phyloP scores from a whole-genome alignment of 2,329 filamentous ascomycete species.

The Arthrinium puccinioides region DNA sequence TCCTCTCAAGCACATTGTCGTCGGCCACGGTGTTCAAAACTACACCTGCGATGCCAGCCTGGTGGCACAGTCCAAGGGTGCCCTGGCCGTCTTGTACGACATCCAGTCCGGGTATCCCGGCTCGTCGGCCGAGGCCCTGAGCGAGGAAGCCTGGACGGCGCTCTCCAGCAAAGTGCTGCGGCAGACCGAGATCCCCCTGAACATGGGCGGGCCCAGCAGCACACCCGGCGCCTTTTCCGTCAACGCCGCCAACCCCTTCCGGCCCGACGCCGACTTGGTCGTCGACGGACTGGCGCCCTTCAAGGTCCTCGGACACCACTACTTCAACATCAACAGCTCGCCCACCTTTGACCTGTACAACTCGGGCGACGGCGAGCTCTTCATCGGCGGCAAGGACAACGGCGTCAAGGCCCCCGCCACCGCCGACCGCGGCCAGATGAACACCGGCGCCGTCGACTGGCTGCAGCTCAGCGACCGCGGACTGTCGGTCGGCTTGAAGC shows the following conservation, averaged over 20 bases:
- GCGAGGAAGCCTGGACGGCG: slow-evolving; percentile 25
- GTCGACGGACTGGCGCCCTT: slow-evolving; percentile 25
- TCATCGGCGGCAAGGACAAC: slow-evolving; percentile 40
- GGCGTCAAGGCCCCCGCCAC: slow-evolving; percentile 42
- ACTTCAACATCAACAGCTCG: slow-evolving; percentile 46
- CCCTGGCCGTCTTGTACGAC: slow-evolving; percentile 55
- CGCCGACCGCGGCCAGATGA: slow-evolving; percentile 37
- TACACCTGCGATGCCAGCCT: slow-evolving; percentile 48
- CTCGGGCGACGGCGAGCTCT: slow-evolving; percentile 31
- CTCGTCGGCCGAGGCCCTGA: slow-evolving; percentile 29
- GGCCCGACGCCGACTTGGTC: slow-evolving; percentile 28
- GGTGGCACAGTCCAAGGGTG: slow-evolving; percentile 36
- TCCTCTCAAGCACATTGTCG: background rate
- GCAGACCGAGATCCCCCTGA: slow-evolving; percentile 37
- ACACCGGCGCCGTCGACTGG: slow-evolving; percentile 49
- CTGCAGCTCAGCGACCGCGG: slow-evolving; percentile 38
- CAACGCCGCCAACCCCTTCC: slow-evolving; percentile 39
- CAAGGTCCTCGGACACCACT: slow-evolving; percentile 56
- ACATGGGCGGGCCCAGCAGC: slow-evolving; percentile 26
- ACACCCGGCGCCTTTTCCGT: slow-evolving; percentile 33
- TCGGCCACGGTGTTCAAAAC: slow-evolving; percentile 60
- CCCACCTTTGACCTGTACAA: slow-evolving; percentile 60
- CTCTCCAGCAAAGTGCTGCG: slow-evolving; percentile 35
- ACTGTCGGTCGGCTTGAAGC: slow-evolving; percentile 21
- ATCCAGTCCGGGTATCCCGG: slow-evolving; percentile 43